These are phyloP conservation scores for Leishmania mexicana DNA, from an alignment of 208 protist species.

Conservation along the genomic window DNA sequence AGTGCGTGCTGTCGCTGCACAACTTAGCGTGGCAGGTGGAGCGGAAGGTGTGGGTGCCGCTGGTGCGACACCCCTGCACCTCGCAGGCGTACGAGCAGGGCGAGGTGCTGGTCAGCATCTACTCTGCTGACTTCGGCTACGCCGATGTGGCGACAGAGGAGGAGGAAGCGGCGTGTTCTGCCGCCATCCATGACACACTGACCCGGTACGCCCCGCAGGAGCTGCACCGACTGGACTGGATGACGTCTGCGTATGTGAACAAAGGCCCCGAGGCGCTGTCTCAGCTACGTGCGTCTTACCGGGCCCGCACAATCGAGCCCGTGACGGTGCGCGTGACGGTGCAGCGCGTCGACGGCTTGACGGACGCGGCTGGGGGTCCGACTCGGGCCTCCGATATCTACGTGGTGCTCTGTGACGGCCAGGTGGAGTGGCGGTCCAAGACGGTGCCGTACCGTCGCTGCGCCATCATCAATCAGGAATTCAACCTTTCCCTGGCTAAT, in stretches of 20 bases:
- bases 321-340: conserved; percentile 58
- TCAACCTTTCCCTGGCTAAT: conserved; percentile 45
- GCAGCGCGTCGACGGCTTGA: conserved; percentile 50
- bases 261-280: conserved; percentile 18
- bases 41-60: conserved; percentile 60
- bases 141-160: conserved; percentile 44
- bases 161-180: conserved; percentile 57
- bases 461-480: conserved; percentile 59
- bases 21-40: conserved; percentile 62
- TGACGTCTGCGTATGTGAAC: conserved; percentile 30
- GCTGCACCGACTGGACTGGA: conserved; percentile 84
- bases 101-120: conserved; percentile 67
- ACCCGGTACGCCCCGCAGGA: conserved; percentile 61
- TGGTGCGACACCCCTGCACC: conserved; percentile 74
- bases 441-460: conserved; percentile 49
- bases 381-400: conserved; percentile 48
- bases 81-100: conserved; percentile 74
- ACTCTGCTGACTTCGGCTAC: conserved; percentile 68
- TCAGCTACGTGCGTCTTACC: conserved; percentile 23
- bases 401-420: conserved; percentile 38
- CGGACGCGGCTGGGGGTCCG: conserved; percentile 47
- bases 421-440: conserved; percentile 32
- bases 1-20: conserved; percentile 72
- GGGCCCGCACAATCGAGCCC: conserved; percentile 15
- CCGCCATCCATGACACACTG: conserved; percentile 58